Evolutionary conservation across 2,329 filamentous ascomycete species (phyloP).

Genomic region (Alternaria incomplexa): DNA sequence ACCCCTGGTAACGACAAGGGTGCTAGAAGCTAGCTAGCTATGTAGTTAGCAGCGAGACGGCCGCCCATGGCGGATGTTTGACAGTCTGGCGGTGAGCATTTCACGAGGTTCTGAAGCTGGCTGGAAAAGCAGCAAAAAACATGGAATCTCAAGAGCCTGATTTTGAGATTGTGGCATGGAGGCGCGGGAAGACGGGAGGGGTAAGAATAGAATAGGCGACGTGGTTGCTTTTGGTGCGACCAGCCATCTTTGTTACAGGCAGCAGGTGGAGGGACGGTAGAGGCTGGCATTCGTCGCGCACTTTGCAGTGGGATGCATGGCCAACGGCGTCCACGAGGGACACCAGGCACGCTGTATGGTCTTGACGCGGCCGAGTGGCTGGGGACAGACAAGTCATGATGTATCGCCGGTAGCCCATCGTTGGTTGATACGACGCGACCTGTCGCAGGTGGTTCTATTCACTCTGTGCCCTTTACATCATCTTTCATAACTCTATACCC

Average conservation of each 20-base stretch:
- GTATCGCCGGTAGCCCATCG: not conserved
- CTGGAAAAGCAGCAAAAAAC: not conserved
- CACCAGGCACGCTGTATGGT: slow-evolving; percentile 9
- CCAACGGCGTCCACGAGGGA: slow-evolving; percentile 16
- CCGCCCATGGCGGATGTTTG: slow-evolving; percentile 5
- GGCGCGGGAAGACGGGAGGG: not conserved
- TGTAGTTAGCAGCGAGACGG: not conserved
- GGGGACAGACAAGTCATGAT: slow-evolving; percentile 2
- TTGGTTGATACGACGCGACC: not conserved
- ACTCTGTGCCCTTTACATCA: not conserved
- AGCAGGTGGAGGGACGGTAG: not conserved
- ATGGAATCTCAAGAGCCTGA: not conserved
- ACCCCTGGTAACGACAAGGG: slow-evolving; percentile 24
- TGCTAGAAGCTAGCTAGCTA: slow-evolving; percentile 1
- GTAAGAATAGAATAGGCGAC: slow-evolving; percentile 8
- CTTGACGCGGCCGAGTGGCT: slow-evolving; percentile 10
- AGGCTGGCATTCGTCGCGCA: slow-evolving; percentile 9
- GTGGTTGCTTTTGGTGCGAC: slow-evolving; percentile 5
- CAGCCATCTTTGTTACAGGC: slow-evolving; percentile 6
- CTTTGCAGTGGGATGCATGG: slow-evolving; percentile 7
- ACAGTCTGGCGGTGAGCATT: slow-evolving; percentile 11
- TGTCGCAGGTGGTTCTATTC: not conserved
- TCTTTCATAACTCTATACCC: not conserved
- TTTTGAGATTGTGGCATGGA: not conserved
- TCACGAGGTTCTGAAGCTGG: not conserved